A percentile compares a stretch with the other conserved stretches of the same genome.
Evolutionary conservation across 768 basidiomycete species (phyloP).

Genomic region (Russula lepida): DNA sequence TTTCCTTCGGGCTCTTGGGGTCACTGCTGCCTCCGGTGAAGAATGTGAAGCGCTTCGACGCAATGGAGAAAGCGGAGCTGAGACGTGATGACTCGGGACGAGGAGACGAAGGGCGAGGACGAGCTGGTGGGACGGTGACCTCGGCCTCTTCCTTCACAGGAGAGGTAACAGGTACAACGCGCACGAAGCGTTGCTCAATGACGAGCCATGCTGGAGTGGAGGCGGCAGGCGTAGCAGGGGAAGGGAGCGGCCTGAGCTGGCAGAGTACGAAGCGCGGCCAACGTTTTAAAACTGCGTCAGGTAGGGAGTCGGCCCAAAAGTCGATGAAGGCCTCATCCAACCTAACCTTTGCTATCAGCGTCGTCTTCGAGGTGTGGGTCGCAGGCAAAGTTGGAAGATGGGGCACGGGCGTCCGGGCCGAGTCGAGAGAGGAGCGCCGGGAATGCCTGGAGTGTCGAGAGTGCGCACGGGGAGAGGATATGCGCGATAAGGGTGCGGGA

Average conservation of each 20-base stretch:
- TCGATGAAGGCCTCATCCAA: conserved; percentile 79
- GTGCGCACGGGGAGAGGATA: conserved; percentile 26
- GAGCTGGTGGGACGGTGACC: neutral
- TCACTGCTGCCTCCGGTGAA: conserved; percentile 33
- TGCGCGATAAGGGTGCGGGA: conserved; percentile 23
- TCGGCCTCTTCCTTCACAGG: conserved; percentile 11
- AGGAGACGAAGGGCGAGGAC: conserved; percentile 26
- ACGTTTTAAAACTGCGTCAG: conserved; percentile 53
- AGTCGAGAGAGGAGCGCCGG: conserved; percentile 25
- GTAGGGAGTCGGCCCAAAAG: conserved; percentile 69
- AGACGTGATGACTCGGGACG: conserved; percentile 26
- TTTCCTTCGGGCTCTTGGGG: conserved; percentile 28
- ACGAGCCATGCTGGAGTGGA: conserved; percentile 56
- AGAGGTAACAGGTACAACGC: conserved; percentile 24
- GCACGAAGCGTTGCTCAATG: conserved; percentile 52
- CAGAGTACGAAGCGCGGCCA: conserved; percentile 70
- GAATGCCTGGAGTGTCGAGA: conserved; percentile 21
- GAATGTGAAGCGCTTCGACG: conserved; percentile 56
- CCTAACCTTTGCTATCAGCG: conserved; percentile 41
- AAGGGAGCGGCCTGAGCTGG: conserved; percentile 43
- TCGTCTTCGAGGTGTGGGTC: conserved; percentile 28
- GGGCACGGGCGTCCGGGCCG: conserved; percentile 1
- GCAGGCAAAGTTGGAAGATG: neutral
- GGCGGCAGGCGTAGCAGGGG: conserved; percentile 22
- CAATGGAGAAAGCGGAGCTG: conserved; percentile 35